Percentiles rank a stretch among this genome's conserved stretches.
Conservation (phyloP, 805 yeast genomes). For the Peterozyma xylosa region DNA sequence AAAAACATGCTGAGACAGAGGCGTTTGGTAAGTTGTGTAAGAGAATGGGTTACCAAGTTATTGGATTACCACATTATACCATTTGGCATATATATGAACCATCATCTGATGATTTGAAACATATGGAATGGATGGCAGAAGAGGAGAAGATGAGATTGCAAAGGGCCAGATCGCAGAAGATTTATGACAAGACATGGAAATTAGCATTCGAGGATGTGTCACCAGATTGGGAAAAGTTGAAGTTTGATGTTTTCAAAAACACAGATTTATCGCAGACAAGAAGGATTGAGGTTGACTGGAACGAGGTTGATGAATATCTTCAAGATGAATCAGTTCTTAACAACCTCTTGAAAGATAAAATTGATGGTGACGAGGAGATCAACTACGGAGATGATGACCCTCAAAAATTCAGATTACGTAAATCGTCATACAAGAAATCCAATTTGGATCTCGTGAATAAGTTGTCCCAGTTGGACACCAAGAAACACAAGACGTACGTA, state of each 20-base stretch:
- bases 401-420: constrained; percentile 6
- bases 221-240: constrained; percentile 64
- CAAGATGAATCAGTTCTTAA: constrained; percentile 12
- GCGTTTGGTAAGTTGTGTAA: constrained; percentile 87
- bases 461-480: not conserved
- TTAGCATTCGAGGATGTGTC: constrained; percentile 76
- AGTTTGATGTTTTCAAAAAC: constrained; percentile 65
- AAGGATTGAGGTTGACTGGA: constrained; percentile 59
- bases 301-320: constrained; percentile 46
- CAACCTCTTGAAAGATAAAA: constrained; percentile 9
- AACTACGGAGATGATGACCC: constrained; percentile 9
- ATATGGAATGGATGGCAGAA: constrained; percentile 82
- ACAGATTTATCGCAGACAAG: constrained; percentile 50
- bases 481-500: not conserved
- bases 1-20: constrained; percentile 94
- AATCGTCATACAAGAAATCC: constrained; percentile 2
- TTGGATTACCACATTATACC: constrained; percentile 87
- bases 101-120: constrained; percentile 77
- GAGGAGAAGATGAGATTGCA: constrained; percentile 63
- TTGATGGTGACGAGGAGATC: constrained; percentile 12
- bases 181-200: constrained; percentile 70
- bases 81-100: constrained; percentile 96
- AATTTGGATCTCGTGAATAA: constrained; percentile 1
- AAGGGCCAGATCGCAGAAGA: constrained; percentile 55
- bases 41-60: constrained; percentile 76